Percentiles rank a stretch among this genome's conserved stretches.
Evolutionary conservation across 2,329 filamentous ascomycete species (phyloP).

Genomic region (Chaetomium sp.): DNA sequence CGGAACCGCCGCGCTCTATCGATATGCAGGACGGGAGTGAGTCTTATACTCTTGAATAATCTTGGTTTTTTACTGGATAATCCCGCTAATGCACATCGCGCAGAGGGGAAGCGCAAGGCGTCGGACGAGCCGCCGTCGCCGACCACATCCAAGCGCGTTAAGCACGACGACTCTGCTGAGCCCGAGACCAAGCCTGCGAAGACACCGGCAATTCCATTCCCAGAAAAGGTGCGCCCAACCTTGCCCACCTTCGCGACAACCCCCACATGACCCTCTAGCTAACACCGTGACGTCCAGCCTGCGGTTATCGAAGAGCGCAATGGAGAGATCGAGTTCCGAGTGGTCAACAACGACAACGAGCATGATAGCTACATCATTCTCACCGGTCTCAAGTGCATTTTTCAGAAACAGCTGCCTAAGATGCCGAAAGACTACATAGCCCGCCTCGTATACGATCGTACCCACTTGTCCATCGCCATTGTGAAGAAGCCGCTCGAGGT

Average conservation of each 20-base stretch:
- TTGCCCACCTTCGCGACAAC: not conserved
- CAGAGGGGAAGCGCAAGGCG: constrained; percentile 72
- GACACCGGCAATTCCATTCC: constrained; percentile 74
- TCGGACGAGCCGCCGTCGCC: constrained; percentile 64
- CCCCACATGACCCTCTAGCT: not conserved
- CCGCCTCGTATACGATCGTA: constrained; percentile 93
- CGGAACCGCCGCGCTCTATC: constrained; percentile 22
- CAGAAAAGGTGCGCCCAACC: constrained; percentile 69
- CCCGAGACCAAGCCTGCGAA: constrained; percentile 54
- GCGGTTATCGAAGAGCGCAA: constrained; percentile 91
- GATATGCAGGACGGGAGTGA: constrained; percentile 37
- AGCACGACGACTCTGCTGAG: constrained; percentile 52
- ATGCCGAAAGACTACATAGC: constrained; percentile 99
- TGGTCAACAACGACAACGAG: constrained; percentile 93
- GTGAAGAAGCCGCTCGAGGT: constrained; percentile 95
- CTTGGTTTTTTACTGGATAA: not conserved
- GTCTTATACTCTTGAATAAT: constrained; percentile 3
- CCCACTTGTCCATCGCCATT: constrained; percentile 94
- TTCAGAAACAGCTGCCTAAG: constrained; percentile 96
- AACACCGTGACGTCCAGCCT: constrained; percentile 54
- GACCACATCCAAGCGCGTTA: constrained; percentile 65
- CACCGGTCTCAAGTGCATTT: constrained; percentile 94
- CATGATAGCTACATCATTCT: constrained; percentile 90
- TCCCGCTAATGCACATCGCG: constrained; percentile 11
- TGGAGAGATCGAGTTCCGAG: constrained; percentile 93